Percentiles rank a stretch among this genome's conserved stretches.
Conservation (phyloP, 2,329 filamentous ascomycete species). For the Pyrenophora graminea region DNA sequence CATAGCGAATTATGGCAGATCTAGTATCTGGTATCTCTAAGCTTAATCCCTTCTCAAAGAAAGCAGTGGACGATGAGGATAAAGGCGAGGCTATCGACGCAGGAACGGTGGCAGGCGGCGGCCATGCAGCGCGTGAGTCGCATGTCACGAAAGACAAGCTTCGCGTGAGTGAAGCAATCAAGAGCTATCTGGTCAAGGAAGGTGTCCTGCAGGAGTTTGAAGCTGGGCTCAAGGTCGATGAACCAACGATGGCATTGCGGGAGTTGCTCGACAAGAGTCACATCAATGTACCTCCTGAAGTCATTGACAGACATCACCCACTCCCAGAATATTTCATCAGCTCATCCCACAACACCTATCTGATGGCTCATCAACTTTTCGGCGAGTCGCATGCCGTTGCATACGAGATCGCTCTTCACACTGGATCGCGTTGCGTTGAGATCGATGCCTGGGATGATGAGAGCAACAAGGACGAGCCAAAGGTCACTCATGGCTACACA, state of each 20-base stretch:
- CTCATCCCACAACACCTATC: constrained; percentile 74
- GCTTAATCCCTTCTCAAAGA: constrained; percentile 42
- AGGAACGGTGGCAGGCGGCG: constrained; percentile 61
- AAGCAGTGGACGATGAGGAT: constrained; percentile 52
- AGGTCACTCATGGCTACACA: constrained; percentile 72
- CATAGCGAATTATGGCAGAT: constrained; percentile 36
- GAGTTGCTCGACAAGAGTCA: constrained; percentile 62
- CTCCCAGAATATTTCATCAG: constrained; percentile 73
- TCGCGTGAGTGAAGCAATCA: constrained; percentile 63
- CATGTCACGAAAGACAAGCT: constrained; percentile 59
- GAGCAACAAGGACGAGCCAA: constrained; percentile 65
- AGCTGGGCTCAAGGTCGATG: constrained; percentile 52
- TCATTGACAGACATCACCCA: constrained; percentile 63
- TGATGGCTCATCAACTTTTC: constrained; percentile 70
- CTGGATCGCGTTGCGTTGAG: constrained; percentile 71
- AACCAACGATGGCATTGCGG: constrained; percentile 53
- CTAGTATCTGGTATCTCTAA: constrained; percentile 41
- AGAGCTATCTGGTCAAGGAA: constrained; percentile 60
- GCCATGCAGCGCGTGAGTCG: constrained; percentile 57
- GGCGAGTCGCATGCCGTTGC: constrained; percentile 65
- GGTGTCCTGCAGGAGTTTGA: constrained; percentile 56
- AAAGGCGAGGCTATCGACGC: constrained; percentile 60
- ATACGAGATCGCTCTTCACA: constrained; percentile 65
- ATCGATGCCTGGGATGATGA: constrained; percentile 74
- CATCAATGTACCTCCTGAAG: constrained; percentile 58